Base-by-base conservation (phyloP, 2,329 filamentous ascomycete species). In the Coniosporium uncinatum region DNA sequence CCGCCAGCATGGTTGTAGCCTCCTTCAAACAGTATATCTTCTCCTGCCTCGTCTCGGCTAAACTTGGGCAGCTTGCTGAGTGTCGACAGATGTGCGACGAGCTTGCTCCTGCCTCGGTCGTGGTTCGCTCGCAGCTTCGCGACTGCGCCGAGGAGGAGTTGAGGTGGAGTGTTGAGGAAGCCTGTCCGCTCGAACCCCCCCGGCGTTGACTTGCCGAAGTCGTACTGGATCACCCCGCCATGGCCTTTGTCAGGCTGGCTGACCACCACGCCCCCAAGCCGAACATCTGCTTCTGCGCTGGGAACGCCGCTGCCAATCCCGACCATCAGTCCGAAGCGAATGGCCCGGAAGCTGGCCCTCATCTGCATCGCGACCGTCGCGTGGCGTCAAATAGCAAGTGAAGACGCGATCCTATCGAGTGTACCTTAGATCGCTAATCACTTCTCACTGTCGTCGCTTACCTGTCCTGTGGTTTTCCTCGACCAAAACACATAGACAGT, bases 261-360 rank as follows among this genome's bases (percentile, higher is more conserved):
- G 21, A 57, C 43, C 1, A 54, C 52, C 11, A 57, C 42, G 34
- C 56, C 54, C 2, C 55, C 55, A 5, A 57, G 52, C 3, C 54
- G 51, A 3, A 56, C 46, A n/a, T 56, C 52, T 1, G 8, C 14
- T 20, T 35, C 21, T 18, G 24, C 19, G 27, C 27, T 49, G 14
- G 48, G 49, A 11, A 53, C 52, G 4, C 53, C 54, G 13, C 52
- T 49, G 2, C 46, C 49, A 16, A 54, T 53, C 6, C 52, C 52
- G 3, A 54, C 49, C 43, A 53, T 43, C 6, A 54, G 39, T 18
- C 49, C 49, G 18, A 52, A 48, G 13, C 41, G n/a, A 27, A 42
- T 43, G 18, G 37, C 19, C 33, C 36, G 42, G 21, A 55, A 53
- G 22, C 44, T 50, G 5, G 19, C 33, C 13, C 27, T 39, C 46